Percentiles rank a stretch among this genome's conserved stretches.
These are phyloP conservation scores for Camelina sativa DNA, from an alignment of 345 rosid genomes.

Conservation along the genomic window DNA sequence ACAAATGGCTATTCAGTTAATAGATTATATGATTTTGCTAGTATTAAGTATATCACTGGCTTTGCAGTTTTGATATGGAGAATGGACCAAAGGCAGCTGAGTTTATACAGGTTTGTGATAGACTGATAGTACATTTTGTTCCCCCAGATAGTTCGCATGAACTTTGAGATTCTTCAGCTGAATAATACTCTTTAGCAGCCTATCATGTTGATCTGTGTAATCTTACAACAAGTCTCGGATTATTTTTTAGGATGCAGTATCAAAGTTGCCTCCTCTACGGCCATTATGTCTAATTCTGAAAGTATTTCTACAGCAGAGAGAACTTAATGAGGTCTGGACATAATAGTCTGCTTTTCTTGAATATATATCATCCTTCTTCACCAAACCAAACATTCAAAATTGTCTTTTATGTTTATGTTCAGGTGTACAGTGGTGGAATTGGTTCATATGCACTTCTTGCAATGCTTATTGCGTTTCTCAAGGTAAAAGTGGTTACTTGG, in stretches of 20 bases:
- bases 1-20: background rate
- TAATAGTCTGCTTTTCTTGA: background rate
- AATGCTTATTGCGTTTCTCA: conserved; percentile 84
- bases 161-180: background rate
- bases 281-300: conserved; percentile 87
- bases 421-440: conserved; percentile 95
- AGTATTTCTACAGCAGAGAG: conserved; percentile 95
- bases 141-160: background rate
- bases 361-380: conserved; percentile 1
- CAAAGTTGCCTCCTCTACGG: conserved; percentile 73
- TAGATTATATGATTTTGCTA: conserved; percentile 19
- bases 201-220: conserved; percentile 1
- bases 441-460: conserved; percentile 92
- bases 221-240: background rate
- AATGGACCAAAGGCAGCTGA: conserved; percentile 98
- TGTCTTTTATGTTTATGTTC: conserved; percentile 33
- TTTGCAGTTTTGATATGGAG: conserved; percentile 78
- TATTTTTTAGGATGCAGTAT: conserved; percentile 63
- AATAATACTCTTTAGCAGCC: background rate
- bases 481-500: conserved; percentile 50
- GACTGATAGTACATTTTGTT: background rate
- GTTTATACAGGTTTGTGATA: conserved; percentile 75
- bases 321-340: conserved; percentile 78
- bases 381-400: conserved; percentile 27
- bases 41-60: conserved; percentile 30